phyloP scores from a whole-genome alignment of 2,329 filamentous ascomycete species.

The Neonectria sp. region DNA sequence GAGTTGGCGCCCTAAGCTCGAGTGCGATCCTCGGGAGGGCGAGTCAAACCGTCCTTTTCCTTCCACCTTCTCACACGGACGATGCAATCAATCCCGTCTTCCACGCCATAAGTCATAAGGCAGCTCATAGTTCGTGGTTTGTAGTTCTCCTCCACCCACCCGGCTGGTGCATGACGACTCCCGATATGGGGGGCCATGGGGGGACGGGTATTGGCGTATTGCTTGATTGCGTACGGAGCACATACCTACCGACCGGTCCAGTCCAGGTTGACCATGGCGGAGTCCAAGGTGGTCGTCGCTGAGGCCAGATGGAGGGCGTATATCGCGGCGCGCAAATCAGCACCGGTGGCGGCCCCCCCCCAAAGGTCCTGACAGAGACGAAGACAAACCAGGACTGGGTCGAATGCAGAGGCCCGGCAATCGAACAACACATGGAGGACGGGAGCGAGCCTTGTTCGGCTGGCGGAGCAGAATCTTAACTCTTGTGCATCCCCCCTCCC shows the following conservation, averaged over 20 bases:
- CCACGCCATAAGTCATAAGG: not conserved
- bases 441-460: slow-evolving; percentile 22
- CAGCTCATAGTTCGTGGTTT: not conserved
- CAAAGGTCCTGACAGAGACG: slow-evolving; percentile 13
- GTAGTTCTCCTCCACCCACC: slow-evolving; percentile 8
- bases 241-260: slow-evolving; percentile 5
- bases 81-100: slow-evolving; percentile 18
- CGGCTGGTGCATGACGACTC: slow-evolving; percentile 14
- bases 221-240: slow-evolving; percentile 6
- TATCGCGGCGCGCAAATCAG: slow-evolving; percentile 29
- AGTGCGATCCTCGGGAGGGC: slow-evolving; percentile 22
- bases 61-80: slow-evolving; percentile 13
- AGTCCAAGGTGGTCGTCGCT: slow-evolving; percentile 11
- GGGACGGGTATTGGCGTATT: not conserved
- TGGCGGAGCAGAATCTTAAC: slow-evolving; percentile 13
- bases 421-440: slow-evolving; percentile 25
- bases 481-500: slow-evolving; percentile 14
- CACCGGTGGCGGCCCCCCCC: slow-evolving; percentile 12
- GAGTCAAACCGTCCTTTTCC: slow-evolving; percentile 22
- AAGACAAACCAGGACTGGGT: slow-evolving; percentile 24
- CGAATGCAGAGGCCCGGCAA: slow-evolving; percentile 26
- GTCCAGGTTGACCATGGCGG: slow-evolving; percentile 19
- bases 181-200: slow-evolving; percentile 19
- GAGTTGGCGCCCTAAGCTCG: slow-evolving; percentile 45
- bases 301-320: slow-evolving; percentile 17